Base-by-base conservation (phyloP, 2,329 filamentous ascomycete genomes). In the Chaetomium sp. region DNA sequence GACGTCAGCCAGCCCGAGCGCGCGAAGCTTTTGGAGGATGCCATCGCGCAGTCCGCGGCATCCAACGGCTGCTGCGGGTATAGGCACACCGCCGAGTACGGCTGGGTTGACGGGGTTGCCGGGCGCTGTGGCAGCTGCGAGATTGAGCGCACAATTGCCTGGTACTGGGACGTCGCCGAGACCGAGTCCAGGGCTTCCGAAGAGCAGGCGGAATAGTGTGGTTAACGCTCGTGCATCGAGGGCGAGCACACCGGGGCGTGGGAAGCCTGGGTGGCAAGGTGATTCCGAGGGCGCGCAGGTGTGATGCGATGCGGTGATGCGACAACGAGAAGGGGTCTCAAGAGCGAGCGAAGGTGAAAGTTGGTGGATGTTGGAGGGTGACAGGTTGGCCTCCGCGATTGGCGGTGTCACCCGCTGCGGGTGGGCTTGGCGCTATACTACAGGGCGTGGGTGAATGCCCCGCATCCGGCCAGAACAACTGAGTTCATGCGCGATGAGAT, bases 1-100 rank as follows among this genome's bases (percentile, higher is more conserved):
- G 6, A 33, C 9, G 4, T 56, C 59, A 0, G 53, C 55, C 5
- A 61, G 59, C 14, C 59, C 59, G 14, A 44, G 48, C 4, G 19
- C 50, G 2, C 37, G 51, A 12, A 56, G 53, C 19, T 59, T 59
- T 32, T 59, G 55, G 57, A 46, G 55, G 32, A 32, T 59, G 47
- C 53, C 19, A 27, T 27, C 55, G 36, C 51, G 54, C 5, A 59
- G 57, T 12, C 59, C 57, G 6, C 48, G 45, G 43, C 58, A 42
- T 14, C 57, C 59, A 35, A n/a, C 52, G 19, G 42, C 49, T n/a
- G 34, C 54, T 19, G 43, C 40, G 19, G 10, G 11, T 6, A n/a
- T 14, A 6, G 3, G 11, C 2, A 6, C 40, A 1, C 7, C 40
- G 14, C 11, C 40, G 40, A 12, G 40, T 2, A n/a, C 40, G 40